Percentiles rank a stretch among this genome's conserved stretches.
Conservation (phyloP, 2,329 filamentous ascomycete species). For the Fusarium verrucosum region DNA sequence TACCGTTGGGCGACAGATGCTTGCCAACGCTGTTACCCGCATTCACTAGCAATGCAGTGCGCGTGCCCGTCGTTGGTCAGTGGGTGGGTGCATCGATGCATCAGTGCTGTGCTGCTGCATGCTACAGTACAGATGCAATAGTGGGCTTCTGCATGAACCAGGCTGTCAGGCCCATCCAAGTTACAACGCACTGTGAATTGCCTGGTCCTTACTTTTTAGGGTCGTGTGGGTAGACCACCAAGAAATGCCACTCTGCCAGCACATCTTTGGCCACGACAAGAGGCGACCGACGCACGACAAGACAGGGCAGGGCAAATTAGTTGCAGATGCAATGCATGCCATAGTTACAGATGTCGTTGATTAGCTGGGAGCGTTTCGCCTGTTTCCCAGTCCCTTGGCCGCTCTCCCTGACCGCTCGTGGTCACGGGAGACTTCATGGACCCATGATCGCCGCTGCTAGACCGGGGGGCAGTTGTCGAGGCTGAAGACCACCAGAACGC, state of each 20-base stretch:
- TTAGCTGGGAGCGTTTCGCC: constrained; percentile 35
- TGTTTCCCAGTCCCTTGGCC: constrained; percentile 24
- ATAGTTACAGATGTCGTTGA: constrained; percentile 45
- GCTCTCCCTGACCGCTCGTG: constrained; percentile 41
- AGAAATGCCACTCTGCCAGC: constrained; percentile 35
- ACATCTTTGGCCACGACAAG: constrained; percentile 36
- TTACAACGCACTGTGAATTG: constrained; percentile 28
- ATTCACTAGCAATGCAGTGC: constrained; percentile 34
- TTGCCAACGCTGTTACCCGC: constrained; percentile 33
- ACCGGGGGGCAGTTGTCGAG: constrained; percentile 33
- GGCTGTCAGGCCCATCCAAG: no score
- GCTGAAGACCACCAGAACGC: constrained; percentile 23
- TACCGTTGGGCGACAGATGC: constrained; percentile 42
- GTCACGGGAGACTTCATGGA: constrained; percentile 41
- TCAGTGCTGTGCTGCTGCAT: constrained; percentile 41
- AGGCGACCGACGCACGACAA: constrained; percentile 30
- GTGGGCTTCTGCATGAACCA: constrained; percentile 45
- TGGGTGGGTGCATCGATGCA: constrained; percentile 38
- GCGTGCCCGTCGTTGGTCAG: constrained; percentile 34
- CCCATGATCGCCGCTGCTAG: constrained; percentile 44
- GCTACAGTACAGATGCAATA: constrained; percentile 40
- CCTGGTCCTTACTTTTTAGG: constrained; percentile 21
- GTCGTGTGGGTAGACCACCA: constrained; percentile 12
- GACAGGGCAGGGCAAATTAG: constrained; percentile 43
- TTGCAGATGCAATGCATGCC: constrained; percentile 48